phyloP scores from a whole-genome alignment of 75 land plant genomes.

The Pinus tabuliformis region DNA sequence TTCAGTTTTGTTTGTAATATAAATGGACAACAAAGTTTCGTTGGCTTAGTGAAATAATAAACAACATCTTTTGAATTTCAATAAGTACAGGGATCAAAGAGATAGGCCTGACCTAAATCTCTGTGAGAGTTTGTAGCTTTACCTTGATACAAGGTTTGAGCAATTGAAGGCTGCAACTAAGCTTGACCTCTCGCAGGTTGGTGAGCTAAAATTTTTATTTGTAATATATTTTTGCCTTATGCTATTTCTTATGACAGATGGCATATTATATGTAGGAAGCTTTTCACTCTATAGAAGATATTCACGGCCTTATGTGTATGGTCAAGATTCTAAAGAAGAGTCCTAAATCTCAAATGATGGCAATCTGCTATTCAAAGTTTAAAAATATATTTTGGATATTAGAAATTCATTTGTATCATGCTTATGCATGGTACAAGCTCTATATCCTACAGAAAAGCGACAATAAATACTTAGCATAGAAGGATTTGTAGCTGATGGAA shows the following conservation, averaged over 20 bases:
- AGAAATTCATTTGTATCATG: conserved; percentile 80
- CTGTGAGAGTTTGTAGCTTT: conserved; percentile 89
- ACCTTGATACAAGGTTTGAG: conserved; percentile 88
- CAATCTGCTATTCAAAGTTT: conserved; percentile 81
- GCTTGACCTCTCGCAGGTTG: conserved; percentile 94
- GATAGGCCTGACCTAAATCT: conserved; percentile 87
- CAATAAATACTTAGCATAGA: conserved; percentile 82
- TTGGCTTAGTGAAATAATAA: conserved; percentile 86
- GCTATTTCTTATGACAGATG: neutral
- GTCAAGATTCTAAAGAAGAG: conserved; percentile 55
- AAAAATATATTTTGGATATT: conserved; percentile 89
- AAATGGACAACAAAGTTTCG: conserved; percentile 94
- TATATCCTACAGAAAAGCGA: conserved; percentile 79
- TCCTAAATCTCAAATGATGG: conserved; percentile 92
- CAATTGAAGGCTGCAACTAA: conserved; percentile 95
- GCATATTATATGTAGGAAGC: conserved; percentile 19
- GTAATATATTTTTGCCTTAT: neutral
- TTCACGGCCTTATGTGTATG: conserved; percentile 96
- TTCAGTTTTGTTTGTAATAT: conserved; percentile 94
- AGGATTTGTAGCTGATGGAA: conserved; percentile 91
- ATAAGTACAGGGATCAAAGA: conserved; percentile 91
- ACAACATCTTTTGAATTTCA: conserved; percentile 84
- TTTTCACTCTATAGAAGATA: conserved; percentile 81
- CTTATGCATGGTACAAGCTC: conserved; percentile 58
- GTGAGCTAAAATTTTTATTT: neutral